Conservation (phyloP, 1,139 yeast genomes). For the Suhomyces bokatorum region DNA sequence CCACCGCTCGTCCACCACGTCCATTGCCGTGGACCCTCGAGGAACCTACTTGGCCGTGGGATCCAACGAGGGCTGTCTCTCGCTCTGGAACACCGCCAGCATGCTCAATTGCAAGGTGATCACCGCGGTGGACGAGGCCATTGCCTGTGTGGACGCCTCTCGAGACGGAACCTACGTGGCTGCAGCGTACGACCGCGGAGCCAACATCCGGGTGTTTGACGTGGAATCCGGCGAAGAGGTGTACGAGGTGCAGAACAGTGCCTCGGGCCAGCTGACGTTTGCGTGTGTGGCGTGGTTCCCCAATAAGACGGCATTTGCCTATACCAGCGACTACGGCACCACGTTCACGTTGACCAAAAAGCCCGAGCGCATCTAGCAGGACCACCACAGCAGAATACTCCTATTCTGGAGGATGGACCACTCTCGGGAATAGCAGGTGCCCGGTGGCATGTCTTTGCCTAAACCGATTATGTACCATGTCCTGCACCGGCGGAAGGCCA, state of each 20-base stretch:
- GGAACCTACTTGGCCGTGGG: constrained; percentile 61
- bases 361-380: constrained; percentile 4
- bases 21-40: constrained; percentile 56
- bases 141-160: constrained; percentile 44
- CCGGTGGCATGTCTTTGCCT: no score
- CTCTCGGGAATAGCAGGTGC: no score
- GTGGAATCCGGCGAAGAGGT: constrained; percentile 30
- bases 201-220: constrained; percentile 42
- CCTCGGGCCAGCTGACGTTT: constrained; percentile 35
- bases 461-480: not conserved
- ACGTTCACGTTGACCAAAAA: constrained; percentile 15
- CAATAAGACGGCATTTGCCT: constrained; percentile 35
- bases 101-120: constrained; percentile 48
- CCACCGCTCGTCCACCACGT: constrained; percentile 56
- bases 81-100: constrained; percentile 55
- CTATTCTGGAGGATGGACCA: not conserved
- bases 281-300: constrained; percentile 47
- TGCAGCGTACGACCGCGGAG: constrained; percentile 45
- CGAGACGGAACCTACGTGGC: constrained; percentile 49
- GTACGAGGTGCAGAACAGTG: constrained; percentile 39
- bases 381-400: no score
- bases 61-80: constrained; percentile 69
- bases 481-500: no score
- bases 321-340: constrained; percentile 37
- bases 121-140: constrained; percentile 50